These are phyloP conservation scores for Glarea lozoyensis DNA, from an alignment of 495 filamentous ascomycete species.

Conservation along the genomic window DNA sequence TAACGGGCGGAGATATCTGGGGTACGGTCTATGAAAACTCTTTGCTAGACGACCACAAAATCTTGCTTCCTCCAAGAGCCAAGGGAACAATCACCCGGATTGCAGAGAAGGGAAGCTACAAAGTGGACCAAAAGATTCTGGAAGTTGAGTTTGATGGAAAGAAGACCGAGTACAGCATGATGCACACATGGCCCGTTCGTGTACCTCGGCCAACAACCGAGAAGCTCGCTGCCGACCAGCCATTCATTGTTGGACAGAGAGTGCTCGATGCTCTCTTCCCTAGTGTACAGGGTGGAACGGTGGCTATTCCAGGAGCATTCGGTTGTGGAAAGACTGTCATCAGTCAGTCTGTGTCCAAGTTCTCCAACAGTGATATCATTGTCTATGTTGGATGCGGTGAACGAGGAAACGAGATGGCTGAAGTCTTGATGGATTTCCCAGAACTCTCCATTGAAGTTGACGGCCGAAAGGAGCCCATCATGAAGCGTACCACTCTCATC, in stretches of 20 bases:
- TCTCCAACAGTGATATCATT: conserved; percentile 98
- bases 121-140: conserved; percentile 86
- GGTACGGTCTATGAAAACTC: conserved; percentile 94
- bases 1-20: conserved; percentile 92
- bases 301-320: conserved; percentile 97
- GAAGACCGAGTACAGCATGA: conserved; percentile 88
- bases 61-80: conserved; percentile 85
- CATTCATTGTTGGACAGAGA: conserved; percentile 92
- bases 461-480: conserved; percentile 94
- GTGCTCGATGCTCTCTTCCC: conserved; percentile 98
- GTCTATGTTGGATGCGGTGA: conserved; percentile 98
- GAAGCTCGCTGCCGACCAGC: conserved; percentile 76
- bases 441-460: conserved; percentile 86
- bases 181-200: conserved; percentile 99
- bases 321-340: conserved; percentile 99
- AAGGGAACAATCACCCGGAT: conserved; percentile 87
- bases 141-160: conserved; percentile 96
- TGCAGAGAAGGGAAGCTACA: conserved; percentile 82
- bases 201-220: conserved; percentile 85
- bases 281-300: conserved; percentile 91
- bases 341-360: conserved; percentile 95
- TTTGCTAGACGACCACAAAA: conserved; percentile 88
- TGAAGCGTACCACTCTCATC: conserved; percentile 98
- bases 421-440: conserved; percentile 99
- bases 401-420: conserved; percentile 98